Evolutionary conservation across 345 rosid genomes (phyloP).

Genomic region (Anastatica hierochuntica): DNA sequence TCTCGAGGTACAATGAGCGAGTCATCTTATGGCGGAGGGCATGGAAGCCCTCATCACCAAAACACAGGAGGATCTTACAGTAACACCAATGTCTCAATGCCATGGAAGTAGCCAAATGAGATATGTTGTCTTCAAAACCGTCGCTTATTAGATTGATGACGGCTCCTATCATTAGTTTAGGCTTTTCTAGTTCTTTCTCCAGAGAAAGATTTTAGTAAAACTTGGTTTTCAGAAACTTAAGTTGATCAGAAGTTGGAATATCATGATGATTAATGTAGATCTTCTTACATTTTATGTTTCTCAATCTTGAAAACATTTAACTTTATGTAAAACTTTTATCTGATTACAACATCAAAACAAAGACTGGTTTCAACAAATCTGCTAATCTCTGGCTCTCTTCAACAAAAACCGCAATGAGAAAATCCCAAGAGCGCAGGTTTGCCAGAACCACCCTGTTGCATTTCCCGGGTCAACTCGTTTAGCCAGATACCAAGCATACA

Average conservation of each 20-base stretch:
- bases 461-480: constrained; percentile 59
- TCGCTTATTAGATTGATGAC: neutral
- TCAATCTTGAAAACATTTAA: too few relatives aligned
- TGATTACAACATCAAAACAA: constrained; percentile 30
- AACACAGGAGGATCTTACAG: constrained; percentile 38
- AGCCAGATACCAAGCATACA: constrained; percentile 54
- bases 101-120: constrained; percentile 41
- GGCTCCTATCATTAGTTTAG: constrained; percentile 2
- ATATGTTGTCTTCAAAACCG: neutral
- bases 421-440: constrained; percentile 54
- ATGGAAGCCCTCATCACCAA: constrained; percentile 53
- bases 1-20: constrained; percentile 51
- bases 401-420: constrained; percentile 53
- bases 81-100: constrained; percentile 33
- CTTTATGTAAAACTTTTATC: too few relatives aligned
- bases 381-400: constrained; percentile 43
- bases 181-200: neutral
- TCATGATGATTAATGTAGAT: constrained; percentile 7
- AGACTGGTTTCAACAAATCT: neutral
- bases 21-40: constrained; percentile 41
- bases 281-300: too few relatives aligned
- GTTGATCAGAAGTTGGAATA: neutral
- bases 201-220: neutral
- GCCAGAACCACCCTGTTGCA: constrained; percentile 87
- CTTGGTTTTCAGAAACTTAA: constrained; percentile 3